Base-by-base conservation (phyloP, 2,329 filamentous ascomycete species). In the Trichoderma sp. region DNA sequence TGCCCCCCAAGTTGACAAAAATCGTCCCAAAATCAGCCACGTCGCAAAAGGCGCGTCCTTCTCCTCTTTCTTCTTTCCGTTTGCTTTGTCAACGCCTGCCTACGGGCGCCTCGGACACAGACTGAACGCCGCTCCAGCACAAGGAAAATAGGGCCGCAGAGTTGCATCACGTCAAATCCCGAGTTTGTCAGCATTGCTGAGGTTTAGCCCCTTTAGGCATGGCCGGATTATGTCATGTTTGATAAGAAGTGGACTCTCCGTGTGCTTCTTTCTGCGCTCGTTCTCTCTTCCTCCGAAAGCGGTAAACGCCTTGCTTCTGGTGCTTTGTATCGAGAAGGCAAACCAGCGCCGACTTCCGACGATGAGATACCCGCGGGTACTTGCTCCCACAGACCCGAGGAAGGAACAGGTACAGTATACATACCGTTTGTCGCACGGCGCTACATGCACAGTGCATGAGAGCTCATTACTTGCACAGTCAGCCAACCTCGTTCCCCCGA, bases 111-210 rank as follows among this genome's bases (percentile, higher is more conserved):
- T 55, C 59, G 59, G 59, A n/a, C 34, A 58, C 51, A 41, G 30
- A 39, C 15, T 45, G 17, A 45, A 19, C 21, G 47, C 21, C 47
- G 43, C 17, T 39, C 34, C 34, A 45, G 17, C 15, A 19, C 43
- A 45, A 45, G 43, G 5, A n/a, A 7, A 45, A 45, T 19, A 45
- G n/a, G 43, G 43, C 15, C 43, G 34, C 34, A 39, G 34, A 39
- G 34, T 39, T 54, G 41, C 59, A 39, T 54, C 26, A 47, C 47
- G 19, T 34, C 48, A 26, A 41, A 30, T 24, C 50, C 10, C 21
- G 57, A 24, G 63, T 65, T 65, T 65, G 63, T 65, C 63, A 65
- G 63, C 63, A 65, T 26, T 55, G 59, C 47, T 30, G 15, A 47
- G 30, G 15, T 39, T 41, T 64, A 47, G 6, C 54, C 30, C 44